Base-by-base conservation (phyloP, 192 early-diverging fungal genomes). In the Mortierella hygrophila region DNA sequence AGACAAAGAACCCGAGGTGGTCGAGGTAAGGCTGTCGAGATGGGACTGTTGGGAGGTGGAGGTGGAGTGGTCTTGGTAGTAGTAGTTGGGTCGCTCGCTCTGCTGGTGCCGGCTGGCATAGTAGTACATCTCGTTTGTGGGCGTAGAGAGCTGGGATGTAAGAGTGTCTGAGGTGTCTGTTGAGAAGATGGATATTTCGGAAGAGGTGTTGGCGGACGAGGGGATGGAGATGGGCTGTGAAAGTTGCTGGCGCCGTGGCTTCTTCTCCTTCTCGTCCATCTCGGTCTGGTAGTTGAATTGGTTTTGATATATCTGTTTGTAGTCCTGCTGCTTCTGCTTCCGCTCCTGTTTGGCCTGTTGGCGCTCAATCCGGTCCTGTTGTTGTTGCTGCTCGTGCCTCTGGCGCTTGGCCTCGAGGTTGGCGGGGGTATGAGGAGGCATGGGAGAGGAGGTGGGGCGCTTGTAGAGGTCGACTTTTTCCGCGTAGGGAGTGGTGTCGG, bases 301-400 rank as follows among this genome's bases (percentile, higher is more conserved):
- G 6, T 42, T 78, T 38, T 81, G 84, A 41, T 86, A 81, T 71
- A 81, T 81, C 60, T 86, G 75, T 35, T 74, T 80, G 63, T 80
- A 86, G 26, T 86, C 84, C 15, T 68, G 49, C 70, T 54, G 55
- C 65, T 81, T 86, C 44, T 86, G 84, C 13, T 72, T 80, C 32
- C 79, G 75, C 21, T 81, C 84, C 49, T 70, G 54, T n/a, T 81
- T 86, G 8, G 75, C 70, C 5, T 78, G 75, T 26, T 74, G 60
- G 7, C 70, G 69, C 4, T 85, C 83, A 37, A 75, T 8, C 26
- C 71, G 76, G 9, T 78, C 79, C 21, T 69, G 63, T 10, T 69
- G 63, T 11, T 76, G 35, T 23, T 80, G 75, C 21, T 69, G 80
- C 11, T 75, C 80, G 6, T 60, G 41, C 26, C 55, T 75, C 42